Conservation (phyloP, 768 basidiomycete species). For the Gautieria morchelliformis region DNA sequence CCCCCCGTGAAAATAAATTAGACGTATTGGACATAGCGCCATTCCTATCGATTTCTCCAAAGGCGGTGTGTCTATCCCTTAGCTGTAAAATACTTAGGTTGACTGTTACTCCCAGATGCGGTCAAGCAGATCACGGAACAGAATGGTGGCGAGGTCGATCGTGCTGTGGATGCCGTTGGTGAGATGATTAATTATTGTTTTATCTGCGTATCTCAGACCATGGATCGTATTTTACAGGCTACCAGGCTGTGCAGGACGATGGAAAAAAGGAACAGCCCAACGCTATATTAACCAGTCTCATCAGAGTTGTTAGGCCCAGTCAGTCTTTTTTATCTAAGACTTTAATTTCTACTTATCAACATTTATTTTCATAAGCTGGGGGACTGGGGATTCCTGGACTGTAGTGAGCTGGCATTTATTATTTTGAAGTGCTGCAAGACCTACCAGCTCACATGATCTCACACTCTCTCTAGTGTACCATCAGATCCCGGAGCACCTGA, state of each 20-base stretch:
- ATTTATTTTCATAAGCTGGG: conserved; percentile 37
- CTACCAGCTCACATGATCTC: background rate
- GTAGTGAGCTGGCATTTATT: conserved; percentile 18
- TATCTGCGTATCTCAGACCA: conserved; percentile 14
- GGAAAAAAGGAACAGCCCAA: conserved; percentile 51
- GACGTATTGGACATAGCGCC: conserved; percentile 1
- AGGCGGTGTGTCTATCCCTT: background rate
- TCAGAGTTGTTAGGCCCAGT: conserved; percentile 12
- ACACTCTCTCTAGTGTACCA: conserved; percentile 27
- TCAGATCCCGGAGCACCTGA: conserved; percentile 49
- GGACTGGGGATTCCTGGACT: conserved; percentile 50
- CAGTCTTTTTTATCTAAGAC: background rate
- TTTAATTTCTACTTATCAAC: conserved; percentile 31
- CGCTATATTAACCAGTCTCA: conserved; percentile 10
- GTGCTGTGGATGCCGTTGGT: conserved; percentile 36
- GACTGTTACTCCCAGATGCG: conserved; percentile 22
- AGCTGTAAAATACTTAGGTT: background rate
- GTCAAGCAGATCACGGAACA: conserved; percentile 37
- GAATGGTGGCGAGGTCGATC: conserved; percentile 41
- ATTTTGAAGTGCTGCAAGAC: no score
- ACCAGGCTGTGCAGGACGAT: conserved; percentile 42
- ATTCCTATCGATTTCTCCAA: conserved; percentile 36
- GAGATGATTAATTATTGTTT: conserved; percentile 8
- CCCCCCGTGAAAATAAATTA: background rate
- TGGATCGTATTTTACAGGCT: conserved; percentile 26